Evolutionary conservation across 2,329 filamentous ascomycete genomes (phyloP).

Genomic region (Fusarium solani-melongenae): DNA sequence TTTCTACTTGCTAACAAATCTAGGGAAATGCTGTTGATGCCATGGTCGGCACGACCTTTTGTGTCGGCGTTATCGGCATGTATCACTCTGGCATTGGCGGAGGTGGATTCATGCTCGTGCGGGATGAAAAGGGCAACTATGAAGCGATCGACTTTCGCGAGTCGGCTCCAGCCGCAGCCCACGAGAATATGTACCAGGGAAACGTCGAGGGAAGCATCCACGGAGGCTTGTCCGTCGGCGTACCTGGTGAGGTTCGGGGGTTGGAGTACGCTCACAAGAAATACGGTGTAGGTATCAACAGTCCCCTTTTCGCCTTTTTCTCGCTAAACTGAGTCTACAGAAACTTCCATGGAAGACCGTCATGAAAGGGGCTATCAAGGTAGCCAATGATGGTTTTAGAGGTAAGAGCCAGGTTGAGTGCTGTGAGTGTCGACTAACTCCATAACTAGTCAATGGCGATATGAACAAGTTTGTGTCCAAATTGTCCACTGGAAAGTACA

Average conservation of each 20-base stretch:
- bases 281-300: constrained; percentile 65
- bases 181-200: constrained; percentile 84
- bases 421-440: constrained; percentile 15
- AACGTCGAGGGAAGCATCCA: constrained; percentile 74
- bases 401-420: constrained; percentile 43
- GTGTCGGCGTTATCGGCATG: constrained; percentile 80
- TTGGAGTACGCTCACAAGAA: constrained; percentile 81
- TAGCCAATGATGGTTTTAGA: constrained; percentile 79
- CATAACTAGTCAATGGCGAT: constrained; percentile 72
- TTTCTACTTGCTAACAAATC: background rate
- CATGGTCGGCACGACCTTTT: constrained; percentile 78
- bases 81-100: constrained; percentile 88
- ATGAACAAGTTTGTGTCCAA: constrained; percentile 77
- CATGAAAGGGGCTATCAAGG: constrained; percentile 76
- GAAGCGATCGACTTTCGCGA: constrained; percentile 93
- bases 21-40: constrained; percentile 82
- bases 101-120: constrained; percentile 89
- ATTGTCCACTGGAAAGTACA: constrained; percentile 49
- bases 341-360: constrained; percentile 76
- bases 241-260: constrained; percentile 82
- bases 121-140: constrained; percentile 77
- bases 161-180: constrained; percentile 83
- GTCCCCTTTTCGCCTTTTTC: background rate
- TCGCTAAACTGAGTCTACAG: constrained; percentile 42
- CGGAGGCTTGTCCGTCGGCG: constrained; percentile 77